Conservation (phyloP, 2,329 filamentous ascomycete genomes). For the Trichocomaceae sp. region DNA sequence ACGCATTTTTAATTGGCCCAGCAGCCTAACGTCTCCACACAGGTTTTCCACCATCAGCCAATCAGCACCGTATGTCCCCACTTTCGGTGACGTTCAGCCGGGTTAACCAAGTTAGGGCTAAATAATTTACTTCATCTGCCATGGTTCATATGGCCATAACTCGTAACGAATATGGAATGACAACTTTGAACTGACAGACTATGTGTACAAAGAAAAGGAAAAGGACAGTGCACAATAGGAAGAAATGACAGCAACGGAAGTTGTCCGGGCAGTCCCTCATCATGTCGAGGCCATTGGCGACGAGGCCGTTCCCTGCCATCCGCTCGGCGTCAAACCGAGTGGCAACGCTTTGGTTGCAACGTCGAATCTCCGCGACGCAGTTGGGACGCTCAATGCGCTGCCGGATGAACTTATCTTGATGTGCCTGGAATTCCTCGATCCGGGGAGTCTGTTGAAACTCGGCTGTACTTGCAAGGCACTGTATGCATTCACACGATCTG, state of each 20-base stretch:
- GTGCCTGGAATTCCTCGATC: conserved; percentile 68
- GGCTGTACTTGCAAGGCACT: conserved; percentile 77
- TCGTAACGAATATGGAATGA: not conserved
- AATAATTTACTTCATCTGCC: no score
- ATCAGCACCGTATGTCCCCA: not conserved
- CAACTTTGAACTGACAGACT: no score
- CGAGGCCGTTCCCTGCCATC: conserved; percentile 65
- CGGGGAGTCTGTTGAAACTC: conserved; percentile 54
- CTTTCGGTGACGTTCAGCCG: conserved; percentile 4
- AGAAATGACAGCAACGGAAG: conserved; percentile 7
- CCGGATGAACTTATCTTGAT: conserved; percentile 76
- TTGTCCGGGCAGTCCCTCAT: not conserved
- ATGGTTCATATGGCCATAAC: not conserved
- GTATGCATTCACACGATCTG: conserved; percentile 74
- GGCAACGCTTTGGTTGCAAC: conserved; percentile 70
- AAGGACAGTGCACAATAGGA: no score
- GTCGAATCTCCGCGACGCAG: conserved; percentile 59
- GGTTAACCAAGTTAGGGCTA: not conserved
- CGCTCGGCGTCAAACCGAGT: conserved; percentile 74
- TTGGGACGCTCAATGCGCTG: conserved; percentile 60
- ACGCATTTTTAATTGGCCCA: not conserved
- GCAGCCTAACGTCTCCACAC: not conserved
- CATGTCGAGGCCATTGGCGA: no score
- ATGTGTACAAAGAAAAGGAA: no score
- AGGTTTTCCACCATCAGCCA: not conserved